phyloP scores from a whole-genome alignment of 179 eudicot species.

The Pouteria campechiana region DNA sequence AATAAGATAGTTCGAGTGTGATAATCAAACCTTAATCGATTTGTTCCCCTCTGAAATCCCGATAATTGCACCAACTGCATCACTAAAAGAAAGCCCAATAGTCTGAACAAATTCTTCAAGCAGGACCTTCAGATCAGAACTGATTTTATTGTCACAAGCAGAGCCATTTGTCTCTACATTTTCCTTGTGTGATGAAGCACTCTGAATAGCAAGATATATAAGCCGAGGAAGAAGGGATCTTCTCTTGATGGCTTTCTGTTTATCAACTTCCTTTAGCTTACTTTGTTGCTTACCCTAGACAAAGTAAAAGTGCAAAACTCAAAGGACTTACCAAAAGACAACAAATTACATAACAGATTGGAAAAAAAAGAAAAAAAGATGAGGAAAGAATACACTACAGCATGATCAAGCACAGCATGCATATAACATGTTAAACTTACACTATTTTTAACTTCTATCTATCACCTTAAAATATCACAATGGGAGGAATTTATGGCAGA shows the following conservation, averaged over 20 bases:
- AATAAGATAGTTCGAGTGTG: neutral
- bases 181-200: constrained; percentile 65
- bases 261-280: constrained; percentile 37
- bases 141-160: constrained; percentile 20
- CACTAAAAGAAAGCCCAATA: constrained; percentile 55
- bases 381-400: neutral
- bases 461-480: no score
- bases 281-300: constrained; percentile 34
- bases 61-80: constrained; percentile 49
- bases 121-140: constrained; percentile 52
- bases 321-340: no score
- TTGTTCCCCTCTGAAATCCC: constrained; percentile 41
- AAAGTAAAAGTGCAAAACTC: no score
- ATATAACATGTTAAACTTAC: no score
- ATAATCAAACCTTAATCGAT: constrained; percentile 42
- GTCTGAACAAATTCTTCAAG: constrained; percentile 55
- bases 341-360: neutral
- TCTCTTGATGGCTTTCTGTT: constrained; percentile 36
- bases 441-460: no score
- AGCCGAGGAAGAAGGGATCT: constrained; percentile 78
- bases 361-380: neutral
- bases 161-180: constrained; percentile 55
- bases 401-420: no score
- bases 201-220: constrained; percentile 64
- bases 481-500: no score